Evolutionary conservation across 768 basidiomycete genomes (phyloP).

Genomic region (Leccinum boreale): DNA sequence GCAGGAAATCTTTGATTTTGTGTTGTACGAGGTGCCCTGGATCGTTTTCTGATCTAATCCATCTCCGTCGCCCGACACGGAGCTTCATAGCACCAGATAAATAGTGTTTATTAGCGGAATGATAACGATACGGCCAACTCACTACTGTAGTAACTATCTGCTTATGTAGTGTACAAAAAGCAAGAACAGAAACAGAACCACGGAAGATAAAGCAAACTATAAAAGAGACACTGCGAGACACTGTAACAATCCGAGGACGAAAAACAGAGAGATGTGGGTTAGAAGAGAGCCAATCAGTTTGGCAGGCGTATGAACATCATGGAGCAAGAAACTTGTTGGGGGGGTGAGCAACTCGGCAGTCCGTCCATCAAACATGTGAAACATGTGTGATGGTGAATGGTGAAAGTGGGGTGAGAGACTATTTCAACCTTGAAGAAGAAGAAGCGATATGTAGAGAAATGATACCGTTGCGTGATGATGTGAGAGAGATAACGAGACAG

Average conservation of each 20-base stretch:
- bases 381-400: conserved; percentile 14
- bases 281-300: conserved; percentile 10
- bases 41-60: conserved; percentile 52
- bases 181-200: conserved; percentile 20
- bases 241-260: conserved; percentile 15
- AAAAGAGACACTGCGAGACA: conserved; percentile 12
- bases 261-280: conserved; percentile 13
- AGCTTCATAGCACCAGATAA: conserved; percentile 20
- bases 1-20: conserved; percentile 94
- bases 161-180: conserved; percentile 40
- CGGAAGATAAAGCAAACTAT: conserved; percentile 24
- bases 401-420: conserved; percentile 8
- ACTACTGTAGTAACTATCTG: conserved; percentile 49
- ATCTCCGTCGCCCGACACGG: background rate
- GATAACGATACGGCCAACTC: conserved; percentile 62
- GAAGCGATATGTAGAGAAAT: conserved; percentile 22
- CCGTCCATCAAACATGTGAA: conserved; percentile 25
- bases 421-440: conserved; percentile 16
- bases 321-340: conserved; percentile 11
- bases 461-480: conserved; percentile 30
- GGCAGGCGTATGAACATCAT: conserved; percentile 13
- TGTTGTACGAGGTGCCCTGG: conserved; percentile 91
- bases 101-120: conserved; percentile 52
- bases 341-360: conserved; percentile 12
- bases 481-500: conserved; percentile 20